Base-by-base conservation (phyloP, 257 asterid species). In the Misopates orontium region DNA sequence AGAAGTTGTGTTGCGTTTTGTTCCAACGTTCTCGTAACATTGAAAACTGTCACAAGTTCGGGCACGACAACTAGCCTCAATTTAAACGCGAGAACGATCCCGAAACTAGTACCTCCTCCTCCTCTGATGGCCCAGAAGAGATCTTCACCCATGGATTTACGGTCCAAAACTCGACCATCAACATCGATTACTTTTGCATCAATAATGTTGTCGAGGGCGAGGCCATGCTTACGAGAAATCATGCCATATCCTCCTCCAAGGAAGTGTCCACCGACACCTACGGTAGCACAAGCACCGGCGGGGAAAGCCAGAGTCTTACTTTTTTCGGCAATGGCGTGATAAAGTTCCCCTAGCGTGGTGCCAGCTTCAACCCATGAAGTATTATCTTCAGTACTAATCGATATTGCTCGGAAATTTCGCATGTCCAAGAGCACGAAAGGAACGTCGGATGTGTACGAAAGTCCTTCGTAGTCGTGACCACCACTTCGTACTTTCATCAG, bases 171-270 rank as follows among this genome's bases (percentile, higher is more conserved):
- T n/a, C n/a, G n/a, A n/a, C n/a, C n/a, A n/a, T n/a, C n/a, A n/a
- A n/a, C n/a, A n/a, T n/a, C n/a, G n/a, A n/a, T n/a, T n/a, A n/a
- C n/a, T n/a, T n/a, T n/a, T n/a, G n/a, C n/a, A n/a, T n/a, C n/a
- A n/a, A 79, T 39, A 59, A 79, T 63, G 20, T 67, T 48, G 5
- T 79, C 79, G 0, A 78, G 22, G 5, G 84, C 79, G 10, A 78
- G 5, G 6, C 65, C 20, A 10, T 71, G 53, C 60, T 40, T 78
- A 0, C 80, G 78, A 0, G 73, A 39, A 68, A 78, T 63, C 84
- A 70, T 79, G 49, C 79, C 76, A 14, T 60, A 79, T 16, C 84
- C 84, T 17, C 84, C 84, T 15, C 80, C 84, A 16, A 73, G 68
- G 51, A 75, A 21, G 32, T 78, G 80, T 3, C 80, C 83, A 10